A percentile compares a stretch with the other conserved stretches of the same genome.
phyloP scores from a whole-genome alignment of 768 basidiomycete genomes.

The Mycena albidolilacea region DNA sequence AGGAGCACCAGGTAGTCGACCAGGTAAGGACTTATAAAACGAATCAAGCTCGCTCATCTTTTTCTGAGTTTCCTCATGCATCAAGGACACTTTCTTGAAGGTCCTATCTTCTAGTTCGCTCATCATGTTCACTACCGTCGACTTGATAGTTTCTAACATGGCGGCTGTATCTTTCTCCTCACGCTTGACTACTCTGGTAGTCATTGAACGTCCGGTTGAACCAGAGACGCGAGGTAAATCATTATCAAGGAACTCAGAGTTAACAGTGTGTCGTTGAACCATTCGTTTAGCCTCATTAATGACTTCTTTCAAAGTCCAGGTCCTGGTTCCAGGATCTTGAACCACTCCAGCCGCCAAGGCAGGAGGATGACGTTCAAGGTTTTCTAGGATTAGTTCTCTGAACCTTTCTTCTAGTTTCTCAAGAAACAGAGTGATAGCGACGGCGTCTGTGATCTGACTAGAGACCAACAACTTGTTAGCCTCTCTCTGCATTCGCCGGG shows the following conservation, averaged over 20 bases:
- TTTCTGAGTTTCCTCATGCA: not conserved
- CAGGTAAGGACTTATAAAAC: constrained; percentile 15
- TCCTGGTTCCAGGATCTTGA: not conserved
- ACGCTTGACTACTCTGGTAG: not conserved
- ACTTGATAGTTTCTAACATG: constrained; percentile 12
- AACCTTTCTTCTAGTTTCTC: not conserved
- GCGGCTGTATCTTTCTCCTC: not conserved
- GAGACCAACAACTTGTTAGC: not conserved
- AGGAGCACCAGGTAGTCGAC: not conserved
- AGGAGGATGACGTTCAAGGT: not conserved
- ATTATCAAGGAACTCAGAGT: too few relatives aligned
- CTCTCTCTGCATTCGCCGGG: not conserved
- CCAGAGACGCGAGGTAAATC: too few relatives aligned
- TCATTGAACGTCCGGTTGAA: not conserved
- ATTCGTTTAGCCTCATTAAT: not conserved
- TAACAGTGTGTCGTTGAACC: too few relatives aligned
- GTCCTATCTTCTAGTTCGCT: not conserved
- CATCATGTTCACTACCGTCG: constrained; percentile 13
- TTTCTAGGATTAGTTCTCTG: not conserved
- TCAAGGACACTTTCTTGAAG: not conserved
- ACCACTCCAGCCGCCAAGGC: not conserved
- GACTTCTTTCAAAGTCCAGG: not conserved
- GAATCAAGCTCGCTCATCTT: constrained; percentile 1
- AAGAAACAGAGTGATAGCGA: constrained; percentile 5
- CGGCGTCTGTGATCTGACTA: not conserved